A percentile compares a stretch with the other conserved stretches of the same genome.
Evolutionary conservation across 176 grass and related monocot genomes (phyloP).

Genomic region (Phragmites australis): DNA sequence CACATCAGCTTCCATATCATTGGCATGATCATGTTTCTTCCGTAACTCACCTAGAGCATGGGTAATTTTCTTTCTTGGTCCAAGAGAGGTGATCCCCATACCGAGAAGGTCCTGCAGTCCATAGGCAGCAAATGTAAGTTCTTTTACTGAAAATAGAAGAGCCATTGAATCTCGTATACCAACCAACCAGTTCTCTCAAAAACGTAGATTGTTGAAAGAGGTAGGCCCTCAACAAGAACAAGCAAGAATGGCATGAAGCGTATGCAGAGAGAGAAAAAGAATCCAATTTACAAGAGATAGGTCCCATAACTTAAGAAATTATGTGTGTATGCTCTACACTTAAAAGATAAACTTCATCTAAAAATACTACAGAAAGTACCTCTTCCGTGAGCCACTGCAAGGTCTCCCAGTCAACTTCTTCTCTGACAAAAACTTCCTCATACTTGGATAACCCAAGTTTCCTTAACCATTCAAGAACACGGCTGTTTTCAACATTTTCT

Average conservation of each 20-base stretch:
- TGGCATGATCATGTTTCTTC: constrained; percentile 54
- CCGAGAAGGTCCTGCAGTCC: constrained; percentile 78
- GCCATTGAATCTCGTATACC: not conserved
- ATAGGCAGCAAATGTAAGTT: constrained; percentile 38
- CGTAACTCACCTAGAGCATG: constrained; percentile 64
- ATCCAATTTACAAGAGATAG: not conserved
- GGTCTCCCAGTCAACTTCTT: constrained; percentile 90
- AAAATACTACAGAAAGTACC: constrained; percentile 45
- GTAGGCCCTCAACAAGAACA: not conserved
- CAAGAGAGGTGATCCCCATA: constrained; percentile 80
- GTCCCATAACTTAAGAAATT: not conserved
- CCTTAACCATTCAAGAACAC: constrained; percentile 68
- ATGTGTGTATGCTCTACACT: not conserved
- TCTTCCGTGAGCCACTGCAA: constrained; percentile 92
- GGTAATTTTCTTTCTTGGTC: constrained; percentile 83
- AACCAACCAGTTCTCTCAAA: constrained; percentile 11
- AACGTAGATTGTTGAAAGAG: not conserved
- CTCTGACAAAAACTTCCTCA: constrained; percentile 70
- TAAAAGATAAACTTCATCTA: not conserved
- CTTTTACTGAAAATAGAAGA: not conserved
- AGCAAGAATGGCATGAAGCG: constrained; percentile 10
- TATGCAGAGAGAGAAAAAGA: not conserved
- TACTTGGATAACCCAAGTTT: constrained; percentile 80
- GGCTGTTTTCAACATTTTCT: constrained; percentile 45
- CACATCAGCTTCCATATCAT: constrained; percentile 37